These are phyloP conservation scores for Xylariaceae sp. DNA, from an alignment of 2,329 filamentous ascomycete genomes.

Conservation along the genomic window DNA sequence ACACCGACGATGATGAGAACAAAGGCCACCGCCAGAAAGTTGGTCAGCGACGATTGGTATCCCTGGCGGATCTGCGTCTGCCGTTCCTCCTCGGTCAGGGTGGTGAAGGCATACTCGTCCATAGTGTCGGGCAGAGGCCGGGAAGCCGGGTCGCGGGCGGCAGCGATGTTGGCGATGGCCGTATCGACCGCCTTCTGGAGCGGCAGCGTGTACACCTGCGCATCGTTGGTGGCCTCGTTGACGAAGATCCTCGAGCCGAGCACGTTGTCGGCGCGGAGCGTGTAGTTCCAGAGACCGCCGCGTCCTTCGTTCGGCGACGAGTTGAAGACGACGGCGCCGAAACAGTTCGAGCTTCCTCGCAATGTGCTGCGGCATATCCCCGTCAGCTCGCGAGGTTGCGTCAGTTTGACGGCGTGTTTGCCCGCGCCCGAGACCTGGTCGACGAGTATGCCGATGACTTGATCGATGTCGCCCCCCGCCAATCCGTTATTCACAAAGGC, in stretches of 20 bases:
- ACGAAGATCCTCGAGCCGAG: slow-evolving; percentile 62
- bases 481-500: slow-evolving; percentile 74
- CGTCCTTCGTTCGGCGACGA: slow-evolving; percentile 67
- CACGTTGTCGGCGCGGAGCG: slow-evolving; percentile 67
- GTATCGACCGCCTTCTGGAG: slow-evolving; percentile 73
- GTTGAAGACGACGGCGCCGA: slow-evolving; percentile 67
- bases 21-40: slow-evolving; percentile 72
- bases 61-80: slow-evolving; percentile 57
- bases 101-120: slow-evolving; percentile 74
- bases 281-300: slow-evolving; percentile 76
- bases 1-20: slow-evolving; percentile 75
- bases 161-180: slow-evolving; percentile 57
- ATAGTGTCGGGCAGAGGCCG: slow-evolving; percentile 38
- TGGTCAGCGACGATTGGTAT: slow-evolving; percentile 69
- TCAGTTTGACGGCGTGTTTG: slow-evolving; percentile 50
- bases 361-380: slow-evolving; percentile 58
- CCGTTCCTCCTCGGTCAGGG: slow-evolving; percentile 61
- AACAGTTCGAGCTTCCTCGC: slow-evolving; percentile 64
- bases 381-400: slow-evolving; percentile 52
- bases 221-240: slow-evolving; percentile 61
- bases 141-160: slow-evolving; percentile 30
- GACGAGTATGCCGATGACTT: slow-evolving; percentile 60
- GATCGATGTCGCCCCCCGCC: slow-evolving; percentile 63
- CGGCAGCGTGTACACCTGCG: slow-evolving; percentile 71
- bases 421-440: slow-evolving; percentile 51